Evolutionary conservation across 2,329 filamentous ascomycete species (phyloP), one percentile per base, ranked within the genome.

Genomic region (Stagonosporopsis chrysanthemi): DNA sequence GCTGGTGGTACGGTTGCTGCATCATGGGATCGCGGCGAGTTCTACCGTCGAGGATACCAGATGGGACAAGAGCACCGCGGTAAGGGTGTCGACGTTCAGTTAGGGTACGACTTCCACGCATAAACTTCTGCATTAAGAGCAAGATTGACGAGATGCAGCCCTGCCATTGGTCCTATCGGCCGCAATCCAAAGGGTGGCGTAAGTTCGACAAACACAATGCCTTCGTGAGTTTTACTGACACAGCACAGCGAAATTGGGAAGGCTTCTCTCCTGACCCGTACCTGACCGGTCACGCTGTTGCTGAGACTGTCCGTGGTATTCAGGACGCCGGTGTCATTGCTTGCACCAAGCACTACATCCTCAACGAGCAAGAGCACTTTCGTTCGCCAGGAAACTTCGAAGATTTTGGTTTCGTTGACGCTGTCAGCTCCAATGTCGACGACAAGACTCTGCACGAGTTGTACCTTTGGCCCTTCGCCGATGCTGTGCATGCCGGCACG

Each of bases 301-400:
- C 86, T 35, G 83, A 90, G 71, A 90, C 89, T 1, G 84, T 96
- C 59, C 84, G 86, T 71, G 92, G 92, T 59, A 93, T 96, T 41
- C 92, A 96, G 72, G 85, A 88, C 69, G 87, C 88, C 14, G 91
- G 91, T 73, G 86, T 94, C 50, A 89, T 96, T 77, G 91, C 92
- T 59, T 92, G 89, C 68, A 77, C 74, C 17, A 78, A 78, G 71
- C 90, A 93, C 72, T 89, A 81, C 72, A 85, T 91, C 56, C 60
- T 74, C 43, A 75, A 75, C 47, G 73, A 75, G 44, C 91, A 92
- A 78, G 82, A 90, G 82, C 78, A 89, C 77, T 83, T 89, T 86
- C 86, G 90, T 58, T 86, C 90, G 68, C 79, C 78, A 0, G 73
- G 79, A 22, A 85, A 88, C 70, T 84, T 88, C 41, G 72, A 76